Evolutionary conservation across 495 filamentous ascomycete species (phyloP).

Genomic region (Melanomma pulvis-pyrius): DNA sequence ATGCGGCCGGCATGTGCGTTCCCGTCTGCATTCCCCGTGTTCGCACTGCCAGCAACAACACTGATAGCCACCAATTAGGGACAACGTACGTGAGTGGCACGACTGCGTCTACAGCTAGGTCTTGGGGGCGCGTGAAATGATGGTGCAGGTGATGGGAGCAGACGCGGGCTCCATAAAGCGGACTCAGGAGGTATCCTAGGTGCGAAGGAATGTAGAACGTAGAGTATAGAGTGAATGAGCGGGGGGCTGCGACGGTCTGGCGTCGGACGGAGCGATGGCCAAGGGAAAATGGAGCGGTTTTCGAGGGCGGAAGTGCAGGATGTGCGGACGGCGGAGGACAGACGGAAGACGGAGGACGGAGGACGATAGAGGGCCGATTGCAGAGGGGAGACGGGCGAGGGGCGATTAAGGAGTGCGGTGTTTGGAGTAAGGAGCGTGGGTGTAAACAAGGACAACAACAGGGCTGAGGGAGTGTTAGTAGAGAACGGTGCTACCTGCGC

Average conservation of each 20-base stretch:
- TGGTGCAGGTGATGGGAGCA: constrained; percentile 3
- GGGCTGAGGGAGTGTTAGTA: not conserved
- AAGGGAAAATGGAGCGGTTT: not conserved
- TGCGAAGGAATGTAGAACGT: constrained; percentile 9
- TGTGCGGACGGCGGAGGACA: not conserved
- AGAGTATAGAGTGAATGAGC: constrained; percentile 4
- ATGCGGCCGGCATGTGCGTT: constrained; percentile 16
- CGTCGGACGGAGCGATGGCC: constrained; percentile 2
- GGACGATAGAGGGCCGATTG: too few relatives aligned
- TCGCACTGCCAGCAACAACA: not conserved
- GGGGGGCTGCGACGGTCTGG: constrained; percentile 3
- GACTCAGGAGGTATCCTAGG: not conserved
- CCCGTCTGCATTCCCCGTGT: constrained; percentile 12
- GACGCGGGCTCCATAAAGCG: constrained; percentile 31
- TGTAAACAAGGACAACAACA: not conserved
- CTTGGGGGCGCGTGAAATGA: not conserved
- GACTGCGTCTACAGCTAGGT: constrained; percentile 3
- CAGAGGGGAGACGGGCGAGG: too few relatives aligned
- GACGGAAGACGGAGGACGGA: too few relatives aligned
- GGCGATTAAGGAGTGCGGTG: constrained; percentile 12
- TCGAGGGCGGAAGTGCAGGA: not conserved
- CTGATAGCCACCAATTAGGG: not conserved
- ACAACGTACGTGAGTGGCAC: constrained; percentile 12
- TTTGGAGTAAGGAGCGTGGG: not conserved
- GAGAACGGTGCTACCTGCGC: not conserved